Evolutionary conservation across 768 basidiomycete genomes (phyloP), one percentile per base, ranked within the genome.

Genomic region (Leucogyrophana mollusca): DNA sequence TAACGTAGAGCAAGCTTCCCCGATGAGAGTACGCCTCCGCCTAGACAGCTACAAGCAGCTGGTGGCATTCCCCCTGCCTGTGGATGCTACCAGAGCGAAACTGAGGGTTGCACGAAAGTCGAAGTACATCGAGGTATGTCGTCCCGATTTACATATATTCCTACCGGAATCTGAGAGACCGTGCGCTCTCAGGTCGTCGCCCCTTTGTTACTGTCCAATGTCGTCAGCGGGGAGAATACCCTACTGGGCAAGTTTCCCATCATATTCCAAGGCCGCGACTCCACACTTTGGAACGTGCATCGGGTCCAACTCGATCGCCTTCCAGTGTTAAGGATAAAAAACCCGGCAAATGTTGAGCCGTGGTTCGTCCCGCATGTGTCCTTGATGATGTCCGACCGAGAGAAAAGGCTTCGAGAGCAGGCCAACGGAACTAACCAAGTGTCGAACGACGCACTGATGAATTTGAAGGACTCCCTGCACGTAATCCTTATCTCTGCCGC

Each of bases 51-150:
- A 61, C 43, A 24, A 45, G 4, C 55, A 69, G 40, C 39, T 45
- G 25, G 46, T 79, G 6, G 7, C 38, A 1, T 79, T 70, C 35
- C 78, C 78, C 0, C 71, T 76, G 36, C 76, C 76, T 8, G 59
- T 82, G 9, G 54, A 71, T 24, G 64, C 66, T 4, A 48, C 53
- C 16, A 62, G 64, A 13, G 42, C 58, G 2, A 77, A 67, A 52
- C 54, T 73, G 9, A 70, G 78, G 4, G 53, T 82, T 25, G 81
- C 82, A 8, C 69, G 81, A 32, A 80, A 77, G 51, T 83, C 79
- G 1, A 67, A 58, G 20, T 83, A 77, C 46, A 60, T 82, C 4
- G 70, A 66, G 57, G 67, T 66, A 18, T 3, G 58, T 48, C 3
- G 22, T 40, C 6, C 16, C 1, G 11, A 10, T 4, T 8, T 1